Percentiles rank a stretch among this genome's conserved stretches.
Evolutionary conservation across 768 basidiomycete species (phyloP).

Genomic region (Mycena amicta): DNA sequence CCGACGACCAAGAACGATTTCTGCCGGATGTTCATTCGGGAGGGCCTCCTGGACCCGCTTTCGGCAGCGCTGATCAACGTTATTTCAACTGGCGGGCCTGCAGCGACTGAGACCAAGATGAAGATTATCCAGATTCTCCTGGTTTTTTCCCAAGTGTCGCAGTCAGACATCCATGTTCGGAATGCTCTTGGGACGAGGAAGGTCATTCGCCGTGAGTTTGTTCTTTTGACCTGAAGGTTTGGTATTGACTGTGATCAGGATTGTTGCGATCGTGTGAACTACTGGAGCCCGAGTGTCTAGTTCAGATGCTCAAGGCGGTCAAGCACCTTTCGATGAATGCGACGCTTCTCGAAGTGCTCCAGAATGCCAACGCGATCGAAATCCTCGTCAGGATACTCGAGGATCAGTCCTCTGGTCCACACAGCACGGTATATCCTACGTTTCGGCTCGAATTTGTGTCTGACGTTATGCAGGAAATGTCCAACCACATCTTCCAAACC

Average conservation of each 20-base stretch:
- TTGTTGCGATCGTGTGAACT: constrained; percentile 85
- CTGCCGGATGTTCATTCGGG: constrained; percentile 96
- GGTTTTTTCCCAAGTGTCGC: constrained; percentile 95
- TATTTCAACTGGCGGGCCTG: constrained; percentile 69
- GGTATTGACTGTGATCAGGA: constrained; percentile 47
- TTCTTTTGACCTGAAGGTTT: not conserved
- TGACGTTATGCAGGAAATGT: constrained; percentile 79
- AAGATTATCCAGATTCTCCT: constrained; percentile 88
- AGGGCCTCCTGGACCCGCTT: constrained; percentile 91
- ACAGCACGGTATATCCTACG: constrained; percentile 64
- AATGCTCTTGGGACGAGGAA: constrained; percentile 90
- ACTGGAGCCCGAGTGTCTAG: constrained; percentile 85
- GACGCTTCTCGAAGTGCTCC: constrained; percentile 86
- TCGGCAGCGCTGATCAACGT: constrained; percentile 89
- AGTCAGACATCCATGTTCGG: constrained; percentile 90
- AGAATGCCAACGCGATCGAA: constrained; percentile 95
- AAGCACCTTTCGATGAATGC: constrained; percentile 96
- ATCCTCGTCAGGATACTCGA: constrained; percentile 85
- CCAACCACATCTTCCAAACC: constrained; percentile 96
- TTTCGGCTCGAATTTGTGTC: constrained; percentile 6
- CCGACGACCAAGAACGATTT: constrained; percentile 98
- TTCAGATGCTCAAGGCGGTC: constrained; percentile 89
- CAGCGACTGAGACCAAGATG: constrained; percentile 74
- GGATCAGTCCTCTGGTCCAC: constrained; percentile 74
- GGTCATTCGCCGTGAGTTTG: constrained; percentile 79